Evolutionary conservation across 768 basidiomycete species (phyloP).

Genomic region (Peribolospora baueri): DNA sequence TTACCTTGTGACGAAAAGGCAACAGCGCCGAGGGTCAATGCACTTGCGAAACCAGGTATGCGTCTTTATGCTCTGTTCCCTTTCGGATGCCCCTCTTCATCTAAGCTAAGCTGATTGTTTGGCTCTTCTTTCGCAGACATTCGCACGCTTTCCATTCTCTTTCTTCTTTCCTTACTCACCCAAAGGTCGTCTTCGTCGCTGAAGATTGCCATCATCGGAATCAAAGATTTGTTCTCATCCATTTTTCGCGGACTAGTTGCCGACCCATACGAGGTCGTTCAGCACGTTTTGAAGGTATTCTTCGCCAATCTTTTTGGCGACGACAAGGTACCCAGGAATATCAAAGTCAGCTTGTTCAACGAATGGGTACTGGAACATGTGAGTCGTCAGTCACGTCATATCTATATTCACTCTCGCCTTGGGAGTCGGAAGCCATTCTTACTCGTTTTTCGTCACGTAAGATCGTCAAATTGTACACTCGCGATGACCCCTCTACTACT

Average conservation of each 20-base stretch:
- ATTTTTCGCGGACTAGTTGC: not conserved
- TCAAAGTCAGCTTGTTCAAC: constrained; percentile 1
- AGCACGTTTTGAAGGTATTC: constrained; percentile 1
- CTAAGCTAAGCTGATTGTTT: no score
- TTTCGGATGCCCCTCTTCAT: no score
- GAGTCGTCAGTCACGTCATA: no score
- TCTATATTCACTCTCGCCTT: no score
- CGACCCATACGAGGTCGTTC: constrained; percentile 1
- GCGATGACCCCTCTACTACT: not conserved
- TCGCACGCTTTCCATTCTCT: constrained; percentile 1
- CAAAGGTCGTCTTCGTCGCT: not conserved
- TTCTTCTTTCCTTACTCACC: constrained; percentile 1
- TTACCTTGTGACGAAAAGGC: not conserved
- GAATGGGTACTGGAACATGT: constrained; percentile 1
- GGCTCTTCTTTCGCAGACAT: not conserved
- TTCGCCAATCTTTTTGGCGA: not conserved
- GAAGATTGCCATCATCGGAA: constrained; percentile 3
- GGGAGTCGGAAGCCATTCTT: no score
- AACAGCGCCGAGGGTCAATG: not conserved
- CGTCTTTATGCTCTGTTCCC: not conserved
- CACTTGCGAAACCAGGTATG: not conserved
- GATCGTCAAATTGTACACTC: not conserved
- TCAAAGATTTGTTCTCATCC: constrained; percentile 2
- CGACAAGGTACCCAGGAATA: not conserved
- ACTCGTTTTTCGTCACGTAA: no score